Conservation (phyloP, 192 early-diverging fungal genomes). For the Podila epigama region DNA sequence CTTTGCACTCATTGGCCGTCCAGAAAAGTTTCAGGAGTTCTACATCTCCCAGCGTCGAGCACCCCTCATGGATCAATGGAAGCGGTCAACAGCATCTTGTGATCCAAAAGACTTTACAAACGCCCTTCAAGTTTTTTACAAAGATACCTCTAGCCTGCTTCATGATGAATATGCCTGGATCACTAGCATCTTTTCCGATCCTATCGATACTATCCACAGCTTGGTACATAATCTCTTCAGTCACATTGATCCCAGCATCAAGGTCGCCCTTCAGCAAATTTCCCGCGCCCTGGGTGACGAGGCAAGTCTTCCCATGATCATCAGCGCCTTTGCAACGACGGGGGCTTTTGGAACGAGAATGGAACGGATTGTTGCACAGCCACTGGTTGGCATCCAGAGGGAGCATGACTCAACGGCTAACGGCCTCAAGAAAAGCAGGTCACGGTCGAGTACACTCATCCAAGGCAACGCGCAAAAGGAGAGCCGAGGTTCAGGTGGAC, state of each 20-base stretch:
- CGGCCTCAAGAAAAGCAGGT: background rate
- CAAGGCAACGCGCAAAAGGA: constrained; percentile 18
- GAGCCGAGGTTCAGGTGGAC: background rate
- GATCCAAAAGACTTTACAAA: constrained; percentile 40
- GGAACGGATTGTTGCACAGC: constrained; percentile 60
- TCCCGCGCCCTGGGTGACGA: constrained; percentile 34
- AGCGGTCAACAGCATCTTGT: constrained; percentile 7
- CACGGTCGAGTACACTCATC: constrained; percentile 32
- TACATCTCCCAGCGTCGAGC: constrained; percentile 62
- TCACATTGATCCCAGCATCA: constrained; percentile 59
- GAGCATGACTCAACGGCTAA: constrained; percentile 10
- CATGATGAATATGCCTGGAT: constrained; percentile 68
- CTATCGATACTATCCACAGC: constrained; percentile 52
- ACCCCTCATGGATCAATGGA: constrained; percentile 59
- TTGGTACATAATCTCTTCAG: constrained; percentile 61
- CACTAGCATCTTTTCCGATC: constrained; percentile 61
- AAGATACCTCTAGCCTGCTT: constrained; percentile 56
- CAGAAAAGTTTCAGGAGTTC: constrained; percentile 63
- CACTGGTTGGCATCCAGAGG: constrained; percentile 36
- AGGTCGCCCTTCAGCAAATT: constrained; percentile 19
- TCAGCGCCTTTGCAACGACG: constrained; percentile 58
- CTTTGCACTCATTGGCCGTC: constrained; percentile 64
- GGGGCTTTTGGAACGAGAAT: constrained; percentile 62
- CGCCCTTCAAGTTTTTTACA: constrained; percentile 59
- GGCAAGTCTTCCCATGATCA: constrained; percentile 47